These are phyloP conservation scores for Podaxis carcinomalis DNA, from an alignment of 768 basidiomycete species.

Conservation along the genomic window DNA sequence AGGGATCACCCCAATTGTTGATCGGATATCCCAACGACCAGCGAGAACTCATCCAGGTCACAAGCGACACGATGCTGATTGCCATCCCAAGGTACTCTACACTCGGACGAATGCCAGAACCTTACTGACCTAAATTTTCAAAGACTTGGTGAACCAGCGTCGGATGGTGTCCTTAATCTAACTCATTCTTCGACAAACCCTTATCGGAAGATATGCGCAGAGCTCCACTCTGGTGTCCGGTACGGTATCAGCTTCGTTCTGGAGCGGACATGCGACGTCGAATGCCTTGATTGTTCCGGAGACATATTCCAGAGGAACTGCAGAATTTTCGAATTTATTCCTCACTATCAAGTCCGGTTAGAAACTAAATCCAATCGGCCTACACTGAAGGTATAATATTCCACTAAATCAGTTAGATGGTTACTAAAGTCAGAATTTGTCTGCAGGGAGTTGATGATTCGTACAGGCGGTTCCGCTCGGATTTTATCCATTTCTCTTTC, in stretches of 20 bases:
- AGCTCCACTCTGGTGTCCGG: constrained; percentile 77
- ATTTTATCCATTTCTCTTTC: constrained; percentile 89
- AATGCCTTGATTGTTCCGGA: constrained; percentile 60
- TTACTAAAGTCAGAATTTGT: background rate
- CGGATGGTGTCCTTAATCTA: constrained; percentile 20
- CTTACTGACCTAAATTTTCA: constrained; percentile 2
- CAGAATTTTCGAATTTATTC: constrained; percentile 72
- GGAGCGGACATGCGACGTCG: constrained; percentile 75
- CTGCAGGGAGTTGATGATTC: constrained; percentile 58
- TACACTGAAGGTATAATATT: constrained; percentile 37
- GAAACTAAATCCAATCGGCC: constrained; percentile 43
- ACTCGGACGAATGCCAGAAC: background rate
- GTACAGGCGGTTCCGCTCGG: constrained; percentile 84
- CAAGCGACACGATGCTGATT: constrained; percentile 75
- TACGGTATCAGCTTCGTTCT: constrained; percentile 82
- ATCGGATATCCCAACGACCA: constrained; percentile 71
- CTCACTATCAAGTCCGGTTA: constrained; percentile 73
- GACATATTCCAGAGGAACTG: constrained; percentile 72
- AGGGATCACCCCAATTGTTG: constrained; percentile 64
- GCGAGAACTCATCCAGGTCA: constrained; percentile 77
- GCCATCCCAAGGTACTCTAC: constrained; percentile 79
- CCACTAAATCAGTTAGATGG: background rate
- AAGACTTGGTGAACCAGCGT: constrained; percentile 12
- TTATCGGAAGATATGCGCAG: constrained; percentile 75
- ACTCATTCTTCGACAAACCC: constrained; percentile 22